A percentile compares a stretch with the other conserved stretches of the same genome.
These are phyloP conservation scores for Beta corolliflora DNA, from an alignment of 179 eudicot genomes.

Conservation along the genomic window DNA sequence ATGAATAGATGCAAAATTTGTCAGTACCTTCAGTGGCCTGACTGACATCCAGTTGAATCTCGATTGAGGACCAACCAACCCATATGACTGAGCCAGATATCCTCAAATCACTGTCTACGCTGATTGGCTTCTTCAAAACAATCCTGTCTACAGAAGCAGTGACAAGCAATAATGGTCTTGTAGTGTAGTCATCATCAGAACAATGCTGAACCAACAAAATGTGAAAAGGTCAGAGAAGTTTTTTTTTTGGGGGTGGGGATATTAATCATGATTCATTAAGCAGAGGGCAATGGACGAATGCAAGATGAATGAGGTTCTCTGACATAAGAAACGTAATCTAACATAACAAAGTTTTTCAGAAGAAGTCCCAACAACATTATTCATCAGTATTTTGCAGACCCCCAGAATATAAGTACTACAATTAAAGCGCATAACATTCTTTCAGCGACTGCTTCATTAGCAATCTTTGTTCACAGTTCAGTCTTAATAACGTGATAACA, in stretches of 20 bases:
- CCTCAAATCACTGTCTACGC: slow-evolving; percentile 76
- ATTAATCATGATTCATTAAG: background rate
- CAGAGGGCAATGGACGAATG: slow-evolving; percentile 4
- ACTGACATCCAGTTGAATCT: slow-evolving; percentile 84
- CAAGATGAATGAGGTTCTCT: background rate
- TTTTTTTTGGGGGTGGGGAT: background rate
- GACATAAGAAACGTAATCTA: background rate
- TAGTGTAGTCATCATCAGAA: slow-evolving; percentile 79
- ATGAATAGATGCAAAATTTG: slow-evolving; percentile 2
- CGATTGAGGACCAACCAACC: slow-evolving; percentile 95
- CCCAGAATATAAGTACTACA: background rate
- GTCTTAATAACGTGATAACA: background rate
- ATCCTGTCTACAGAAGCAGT: slow-evolving; percentile 98
- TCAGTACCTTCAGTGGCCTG: slow-evolving; percentile 54
- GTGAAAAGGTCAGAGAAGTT: background rate
- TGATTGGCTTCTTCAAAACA: slow-evolving; percentile 83
- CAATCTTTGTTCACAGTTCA: background rate
- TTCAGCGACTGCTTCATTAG: background rate
- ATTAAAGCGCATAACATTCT: background rate
- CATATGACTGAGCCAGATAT: slow-evolving; percentile 89
- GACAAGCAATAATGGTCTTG: slow-evolving; percentile 85
- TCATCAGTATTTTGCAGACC: background rate
- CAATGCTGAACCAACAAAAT: slow-evolving; percentile 69
- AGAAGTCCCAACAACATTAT: background rate
- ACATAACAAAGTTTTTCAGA: background rate